Percentiles rank a stretch among this genome's conserved stretches.
Conservation (phyloP, 306 rosid genomes). For the Hippophae rhamnoides region DNA sequence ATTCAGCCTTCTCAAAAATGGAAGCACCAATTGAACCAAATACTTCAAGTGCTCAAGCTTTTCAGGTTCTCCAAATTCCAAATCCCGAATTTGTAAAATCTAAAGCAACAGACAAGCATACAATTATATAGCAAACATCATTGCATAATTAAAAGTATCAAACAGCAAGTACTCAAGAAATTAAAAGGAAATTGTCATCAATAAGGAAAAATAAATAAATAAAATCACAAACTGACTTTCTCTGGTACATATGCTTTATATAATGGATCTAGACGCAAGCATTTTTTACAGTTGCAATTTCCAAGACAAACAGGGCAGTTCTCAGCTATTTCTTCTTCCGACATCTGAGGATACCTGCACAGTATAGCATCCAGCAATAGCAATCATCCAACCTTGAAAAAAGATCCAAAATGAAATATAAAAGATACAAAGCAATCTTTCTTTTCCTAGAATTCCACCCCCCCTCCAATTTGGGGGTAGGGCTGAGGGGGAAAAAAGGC, state of each 20-base stretch:
- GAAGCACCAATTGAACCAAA: constrained; percentile 50
- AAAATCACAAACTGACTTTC: constrained; percentile 25
- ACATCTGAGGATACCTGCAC: constrained; percentile 59
- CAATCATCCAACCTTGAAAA: background rate
- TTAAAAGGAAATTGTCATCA: no score
- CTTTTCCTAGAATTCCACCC: background rate
- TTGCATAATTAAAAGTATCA: background rate
- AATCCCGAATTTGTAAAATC: constrained; percentile 14
- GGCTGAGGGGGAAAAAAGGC: no score
- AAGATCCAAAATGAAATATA: background rate
- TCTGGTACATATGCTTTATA: background rate
- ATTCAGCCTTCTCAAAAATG: constrained; percentile 41
- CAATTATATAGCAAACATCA: background rate
- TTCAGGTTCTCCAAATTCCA: background rate
- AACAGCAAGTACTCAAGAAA: no score
- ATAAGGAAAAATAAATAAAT: background rate
- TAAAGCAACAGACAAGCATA: constrained; percentile 6
- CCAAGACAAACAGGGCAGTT: constrained; percentile 65
- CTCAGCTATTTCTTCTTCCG: constrained; percentile 44
- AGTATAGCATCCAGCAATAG: constrained; percentile 7
- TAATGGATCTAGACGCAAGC: constrained; percentile 34
- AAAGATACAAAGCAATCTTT: background rate
- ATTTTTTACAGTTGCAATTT: constrained; percentile 79
- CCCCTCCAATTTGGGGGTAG: no score
- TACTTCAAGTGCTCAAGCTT: constrained; percentile 30